Evolutionary conservation across 257 asterid genomes (phyloP).

Genomic region (Capsicum baccatum): DNA sequence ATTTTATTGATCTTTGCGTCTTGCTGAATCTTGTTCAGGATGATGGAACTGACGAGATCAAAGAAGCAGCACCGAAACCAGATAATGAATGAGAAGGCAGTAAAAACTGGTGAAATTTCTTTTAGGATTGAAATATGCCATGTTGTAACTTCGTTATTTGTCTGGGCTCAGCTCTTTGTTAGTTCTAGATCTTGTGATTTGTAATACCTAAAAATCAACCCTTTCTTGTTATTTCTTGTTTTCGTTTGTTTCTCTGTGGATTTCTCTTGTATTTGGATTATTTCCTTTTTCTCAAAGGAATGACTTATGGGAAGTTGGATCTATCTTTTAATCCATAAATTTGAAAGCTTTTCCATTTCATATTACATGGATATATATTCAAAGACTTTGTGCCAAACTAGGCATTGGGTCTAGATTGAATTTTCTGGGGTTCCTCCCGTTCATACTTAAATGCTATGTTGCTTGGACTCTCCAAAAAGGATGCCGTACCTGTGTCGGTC

Average conservation of each 20-base stretch:
- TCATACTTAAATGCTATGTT: background rate
- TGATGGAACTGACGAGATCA: constrained; percentile 77
- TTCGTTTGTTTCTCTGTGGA: constrained; percentile 6
- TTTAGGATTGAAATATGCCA: constrained; percentile 38
- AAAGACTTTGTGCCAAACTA: background rate
- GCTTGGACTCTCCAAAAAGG: too few species aligned
- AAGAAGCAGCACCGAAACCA: constrained; percentile 76
- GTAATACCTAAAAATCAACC: constrained; percentile 26
- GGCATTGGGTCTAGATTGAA: background rate
- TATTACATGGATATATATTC: background rate
- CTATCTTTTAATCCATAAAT: background rate
- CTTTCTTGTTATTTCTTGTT: constrained; percentile 29
- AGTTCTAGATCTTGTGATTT: constrained; percentile 34
- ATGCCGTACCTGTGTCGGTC: too few species aligned
- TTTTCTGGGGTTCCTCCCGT: background rate
- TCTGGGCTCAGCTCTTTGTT: constrained; percentile 27
- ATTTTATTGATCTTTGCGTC: background rate
- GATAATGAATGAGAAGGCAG: constrained; percentile 61
- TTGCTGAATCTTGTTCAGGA: constrained; percentile 55
- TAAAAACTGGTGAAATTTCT: constrained; percentile 39
- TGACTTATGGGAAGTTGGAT: constrained; percentile 15
- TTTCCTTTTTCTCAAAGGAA: constrained; percentile 35
- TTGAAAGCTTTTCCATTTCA: background rate
- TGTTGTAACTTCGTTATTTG: constrained; percentile 40
- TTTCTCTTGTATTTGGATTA: constrained; percentile 27